Evolutionary conservation across 1,139 yeast species (phyloP).

Genomic region (Yamadazyma atmosphaerica): DNA sequence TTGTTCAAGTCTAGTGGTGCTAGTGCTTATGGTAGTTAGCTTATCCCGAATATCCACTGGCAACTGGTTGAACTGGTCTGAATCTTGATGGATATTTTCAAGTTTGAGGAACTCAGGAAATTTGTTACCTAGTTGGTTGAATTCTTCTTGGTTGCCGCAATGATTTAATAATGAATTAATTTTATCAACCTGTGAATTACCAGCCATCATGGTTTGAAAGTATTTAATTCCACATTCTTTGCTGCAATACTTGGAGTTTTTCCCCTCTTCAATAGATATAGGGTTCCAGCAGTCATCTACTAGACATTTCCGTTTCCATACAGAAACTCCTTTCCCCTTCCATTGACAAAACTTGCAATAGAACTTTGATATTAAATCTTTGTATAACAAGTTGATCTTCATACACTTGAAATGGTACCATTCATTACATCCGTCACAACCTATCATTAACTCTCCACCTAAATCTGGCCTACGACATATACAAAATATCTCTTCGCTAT

Average conservation of each 20-base stretch:
- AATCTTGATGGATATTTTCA: constrained; percentile 20
- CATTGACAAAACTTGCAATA: constrained; percentile 76
- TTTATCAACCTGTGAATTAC: constrained; percentile 4
- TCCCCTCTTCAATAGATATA: constrained; percentile 26
- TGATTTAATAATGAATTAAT: constrained; percentile 17
- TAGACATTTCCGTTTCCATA: constrained; percentile 80
- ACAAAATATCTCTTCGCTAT: constrained; percentile 72
- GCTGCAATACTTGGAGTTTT: constrained; percentile 69
- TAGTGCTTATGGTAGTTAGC: constrained; percentile 20
- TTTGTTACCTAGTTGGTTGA: constrained; percentile 27
- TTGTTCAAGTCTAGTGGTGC: constrained; percentile 21
- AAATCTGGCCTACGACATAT: constrained; percentile 77
- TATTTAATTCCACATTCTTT: constrained; percentile 68
- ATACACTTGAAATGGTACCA: constrained; percentile 91
- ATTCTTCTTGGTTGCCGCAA: constrained; percentile 14
- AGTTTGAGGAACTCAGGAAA: constrained; percentile 46
- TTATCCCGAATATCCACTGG: constrained; percentile 29
- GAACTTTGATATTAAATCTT: constrained; percentile 61
- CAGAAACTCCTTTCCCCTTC: constrained; percentile 42
- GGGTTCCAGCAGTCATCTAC: constrained; percentile 60
- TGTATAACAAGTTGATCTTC: constrained; percentile 53
- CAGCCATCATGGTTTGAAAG: constrained; percentile 28
- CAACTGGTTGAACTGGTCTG: constrained; percentile 22
- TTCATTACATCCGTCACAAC: constrained; percentile 93
- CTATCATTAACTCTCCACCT: constrained; percentile 81